Base-by-base conservation (phyloP, 2,329 filamentous ascomycete genomes). In the Phialemonium atrogriseum region DNA sequence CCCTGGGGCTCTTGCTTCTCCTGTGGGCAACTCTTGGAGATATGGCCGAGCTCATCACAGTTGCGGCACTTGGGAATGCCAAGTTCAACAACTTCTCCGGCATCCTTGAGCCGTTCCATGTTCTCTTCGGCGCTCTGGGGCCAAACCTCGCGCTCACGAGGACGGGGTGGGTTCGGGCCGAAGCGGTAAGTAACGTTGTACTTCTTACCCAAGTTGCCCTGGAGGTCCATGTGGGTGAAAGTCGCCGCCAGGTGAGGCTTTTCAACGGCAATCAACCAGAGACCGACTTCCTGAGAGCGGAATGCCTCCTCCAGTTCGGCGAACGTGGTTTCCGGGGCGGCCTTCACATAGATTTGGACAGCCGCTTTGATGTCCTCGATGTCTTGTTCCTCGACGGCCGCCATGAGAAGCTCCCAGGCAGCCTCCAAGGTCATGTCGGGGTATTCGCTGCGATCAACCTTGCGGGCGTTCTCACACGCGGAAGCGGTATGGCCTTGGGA, bases 211-310 rank as follows among this genome's bases (percentile, higher is more conserved):
- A 80, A 59, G 38, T 80, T 73, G 5, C 80, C 80, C 46, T 84
- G 78, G 2, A 84, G 59, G 41, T 84, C 78, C 73, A 84, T 80
- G 54, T 81, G 79, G 38, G 76, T 82, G 42, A 77, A 68, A 5
- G 75, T 73, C 2, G 57, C 48, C 1, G 64, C 49, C 18, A 81
- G 52, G 5, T 65, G 51, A 20, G 69, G 56, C 41, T 72, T 69
- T 59, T 82, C 70, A 5, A 72, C 53, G 5, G 73, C 74, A 41
- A 84, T 79, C 32, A 85, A 56, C 55, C 68, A 79, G 10, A 81
- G 55, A 4, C 55, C 55, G 36, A 81, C 63, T 1, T 59, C 49
- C 24, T 72, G 59, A 2, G 54, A 44, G 6, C 80, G 73, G 49
- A 85, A 68, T 2, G 64, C 63, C 19, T 62, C 46, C 59, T 86